A percentile compares a stretch with the other conserved stretches of the same genome.
Conservation (phyloP, 257 asterid species). For the Nicotiana attenuata region DNA sequence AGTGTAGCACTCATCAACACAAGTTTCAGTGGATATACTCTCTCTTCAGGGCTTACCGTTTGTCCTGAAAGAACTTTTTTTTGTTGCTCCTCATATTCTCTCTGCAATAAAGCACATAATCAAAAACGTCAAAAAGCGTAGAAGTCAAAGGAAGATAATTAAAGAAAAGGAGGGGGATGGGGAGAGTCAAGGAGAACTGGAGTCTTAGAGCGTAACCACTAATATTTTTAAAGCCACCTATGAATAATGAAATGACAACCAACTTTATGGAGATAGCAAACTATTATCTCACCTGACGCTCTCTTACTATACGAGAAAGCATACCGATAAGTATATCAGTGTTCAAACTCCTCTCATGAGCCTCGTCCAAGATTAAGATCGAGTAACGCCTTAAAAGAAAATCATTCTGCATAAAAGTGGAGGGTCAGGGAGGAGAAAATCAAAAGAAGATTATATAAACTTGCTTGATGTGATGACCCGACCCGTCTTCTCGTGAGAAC, state of each 20-base stretch:
- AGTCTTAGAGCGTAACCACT: neutral
- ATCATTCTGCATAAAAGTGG: slow-evolving; percentile 52
- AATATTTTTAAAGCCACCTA: neutral
- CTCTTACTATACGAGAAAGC: slow-evolving; percentile 92
- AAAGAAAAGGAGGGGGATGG: neutral
- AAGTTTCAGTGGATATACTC: slow-evolving; percentile 74
- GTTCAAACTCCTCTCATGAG: slow-evolving; percentile 95
- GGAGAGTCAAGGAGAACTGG: neutral
- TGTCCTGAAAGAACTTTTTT: slow-evolving; percentile 53
- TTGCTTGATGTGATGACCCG: too few species aligned
- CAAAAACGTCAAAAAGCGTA: neutral
- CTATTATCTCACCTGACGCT: slow-evolving; percentile 56
- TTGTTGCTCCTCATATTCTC: slow-evolving; percentile 62
- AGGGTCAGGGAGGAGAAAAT: neutral
- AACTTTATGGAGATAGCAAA: slow-evolving; percentile 5
- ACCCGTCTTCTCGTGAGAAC: too few species aligned
- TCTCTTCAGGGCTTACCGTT: slow-evolving; percentile 36
- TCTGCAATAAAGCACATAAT: slow-evolving; percentile 35
- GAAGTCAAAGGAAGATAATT: neutral
- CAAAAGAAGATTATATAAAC: neutral
- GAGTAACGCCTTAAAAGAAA: slow-evolving; percentile 83
- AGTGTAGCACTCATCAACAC: slow-evolving; percentile 95
- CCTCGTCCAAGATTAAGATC: slow-evolving; percentile 87
- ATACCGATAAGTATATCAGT: slow-evolving; percentile 97
- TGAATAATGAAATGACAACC: neutral